Percentiles rank a stretch among this genome's conserved stretches.
Evolutionary conservation across 345 rosid genomes (phyloP).

Genomic region (Citrus sp.): DNA sequence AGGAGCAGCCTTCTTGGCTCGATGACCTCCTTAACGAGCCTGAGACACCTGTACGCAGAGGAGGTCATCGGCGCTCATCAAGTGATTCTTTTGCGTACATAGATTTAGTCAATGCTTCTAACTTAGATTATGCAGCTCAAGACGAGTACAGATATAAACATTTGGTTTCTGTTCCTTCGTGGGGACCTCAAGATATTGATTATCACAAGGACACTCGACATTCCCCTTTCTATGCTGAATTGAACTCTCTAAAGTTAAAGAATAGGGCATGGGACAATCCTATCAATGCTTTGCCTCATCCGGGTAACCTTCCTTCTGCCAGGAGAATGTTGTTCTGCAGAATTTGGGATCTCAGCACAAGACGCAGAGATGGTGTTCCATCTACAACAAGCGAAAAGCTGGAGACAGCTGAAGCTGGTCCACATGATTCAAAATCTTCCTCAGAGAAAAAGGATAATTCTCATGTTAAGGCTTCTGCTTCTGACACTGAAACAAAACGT

Average conservation of each 20-base stretch:
- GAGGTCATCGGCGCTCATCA: slow-evolving; percentile 95
- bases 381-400: slow-evolving; percentile 47
- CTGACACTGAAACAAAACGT: slow-evolving; percentile 69
- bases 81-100: slow-evolving; percentile 93
- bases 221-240: slow-evolving; percentile 44
- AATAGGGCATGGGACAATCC: slow-evolving; percentile 51
- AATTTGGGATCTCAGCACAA: slow-evolving; percentile 47
- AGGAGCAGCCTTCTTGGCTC: slow-evolving; percentile 98
- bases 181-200: slow-evolving; percentile 72
- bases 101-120: slow-evolving; percentile 60
- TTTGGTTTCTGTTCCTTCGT: slow-evolving; percentile 38
- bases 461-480: slow-evolving; percentile 39
- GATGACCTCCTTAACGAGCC: slow-evolving; percentile 99
- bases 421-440: slow-evolving; percentile 48
- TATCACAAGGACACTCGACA: slow-evolving; percentile 48
- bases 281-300: slow-evolving; percentile 33
- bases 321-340: slow-evolving; percentile 49
- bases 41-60: slow-evolving; percentile 82
- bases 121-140: slow-evolving; percentile 53
- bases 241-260: slow-evolving; percentile 45
- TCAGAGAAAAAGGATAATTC: slow-evolving; percentile 55
- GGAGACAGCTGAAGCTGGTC: slow-evolving; percentile 48
- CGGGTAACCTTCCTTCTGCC: slow-evolving; percentile 43
- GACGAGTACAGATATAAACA: slow-evolving; percentile 55
- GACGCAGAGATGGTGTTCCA: slow-evolving; percentile 48